Evolutionary conservation across 345 rosid species (phyloP).

Genomic region (Eucalyptus pumila): DNA sequence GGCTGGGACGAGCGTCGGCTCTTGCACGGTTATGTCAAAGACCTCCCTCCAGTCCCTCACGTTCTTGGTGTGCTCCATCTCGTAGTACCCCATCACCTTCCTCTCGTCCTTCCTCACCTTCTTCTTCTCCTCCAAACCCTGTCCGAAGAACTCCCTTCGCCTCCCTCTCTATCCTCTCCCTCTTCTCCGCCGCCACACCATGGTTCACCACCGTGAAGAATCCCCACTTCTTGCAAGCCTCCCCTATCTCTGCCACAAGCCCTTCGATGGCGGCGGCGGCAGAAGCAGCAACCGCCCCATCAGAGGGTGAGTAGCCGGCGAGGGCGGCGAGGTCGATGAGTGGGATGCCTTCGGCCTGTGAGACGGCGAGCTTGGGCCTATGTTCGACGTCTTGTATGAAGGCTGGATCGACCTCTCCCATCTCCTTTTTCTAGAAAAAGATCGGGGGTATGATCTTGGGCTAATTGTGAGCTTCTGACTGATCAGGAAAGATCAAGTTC

Average conservation of each 20-base stretch:
- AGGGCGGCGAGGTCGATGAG: conserved; percentile 27
- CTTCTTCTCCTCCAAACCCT: conserved; percentile 32
- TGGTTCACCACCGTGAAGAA: conserved; percentile 42
- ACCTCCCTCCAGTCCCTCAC: conserved; percentile 64
- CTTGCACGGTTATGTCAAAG: conserved; percentile 35
- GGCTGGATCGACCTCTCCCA: conserved; percentile 31
- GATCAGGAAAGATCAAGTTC: neutral
- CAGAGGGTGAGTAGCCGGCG: neutral
- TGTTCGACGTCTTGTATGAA: conserved; percentile 30
- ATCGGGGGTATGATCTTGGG: neutral
- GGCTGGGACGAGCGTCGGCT: conserved; percentile 41
- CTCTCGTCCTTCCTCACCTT: conserved; percentile 42
- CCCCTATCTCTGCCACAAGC: conserved; percentile 23
- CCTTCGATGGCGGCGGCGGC: neutral
- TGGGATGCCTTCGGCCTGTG: conserved; percentile 26
- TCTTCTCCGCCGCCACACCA: conserved; percentile 9
- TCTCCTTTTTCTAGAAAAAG: neutral
- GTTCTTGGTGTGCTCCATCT: conserved; percentile 55
- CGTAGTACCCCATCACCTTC: conserved; percentile 42
- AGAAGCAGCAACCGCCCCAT: neutral
- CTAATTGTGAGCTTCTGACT: neutral
- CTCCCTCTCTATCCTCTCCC: conserved; percentile 3
- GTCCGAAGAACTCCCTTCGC: conserved; percentile 32
- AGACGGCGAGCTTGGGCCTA: conserved; percentile 7
- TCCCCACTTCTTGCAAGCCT: conserved; percentile 50